Conservation (phyloP, 2,329 filamentous ascomycete genomes). For the Arachnomyces sp. region DNA sequence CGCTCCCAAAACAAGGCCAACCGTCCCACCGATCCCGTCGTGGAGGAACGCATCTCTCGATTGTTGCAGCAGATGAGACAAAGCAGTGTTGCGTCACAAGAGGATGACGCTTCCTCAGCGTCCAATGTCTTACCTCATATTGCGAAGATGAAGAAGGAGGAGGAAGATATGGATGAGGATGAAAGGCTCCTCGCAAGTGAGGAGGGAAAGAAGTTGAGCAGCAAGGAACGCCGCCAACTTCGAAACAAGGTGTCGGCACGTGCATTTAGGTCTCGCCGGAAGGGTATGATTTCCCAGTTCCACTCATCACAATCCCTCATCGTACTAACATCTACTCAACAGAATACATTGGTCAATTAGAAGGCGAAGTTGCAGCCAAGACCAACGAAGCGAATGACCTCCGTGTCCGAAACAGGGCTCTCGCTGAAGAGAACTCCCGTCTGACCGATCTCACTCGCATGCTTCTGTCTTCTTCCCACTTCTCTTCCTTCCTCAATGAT, state of each 20-base stretch:
- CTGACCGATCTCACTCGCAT: slow-evolving; percentile 70
- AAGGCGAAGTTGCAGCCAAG: slow-evolving; percentile 77
- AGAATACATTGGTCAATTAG: slow-evolving; percentile 97
- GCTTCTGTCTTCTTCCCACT: slow-evolving; percentile 70
- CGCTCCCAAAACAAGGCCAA: slow-evolving; percentile 24
- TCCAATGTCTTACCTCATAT: slow-evolving; percentile 52
- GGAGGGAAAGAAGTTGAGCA: slow-evolving; percentile 97
- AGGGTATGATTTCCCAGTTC: slow-evolving; percentile 57
- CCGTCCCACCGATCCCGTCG: slow-evolving; percentile 54
- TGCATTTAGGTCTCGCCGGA: slow-evolving; percentile 94
- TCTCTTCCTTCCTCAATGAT: slow-evolving; percentile 70
- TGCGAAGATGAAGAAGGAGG: slow-evolving; percentile 75
- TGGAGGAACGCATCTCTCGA: slow-evolving; percentile 90
- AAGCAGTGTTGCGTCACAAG: slow-evolving; percentile 51
- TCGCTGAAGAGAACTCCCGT: slow-evolving; percentile 78
- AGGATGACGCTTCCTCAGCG: slow-evolving; percentile 37
- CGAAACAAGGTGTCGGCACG: slow-evolving; percentile 98
- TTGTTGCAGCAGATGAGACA: slow-evolving; percentile 87
- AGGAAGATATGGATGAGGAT: slow-evolving; percentile 98
- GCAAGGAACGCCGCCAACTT: slow-evolving; percentile 93
- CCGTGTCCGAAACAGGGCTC: slow-evolving; percentile 67
- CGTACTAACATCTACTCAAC: slow-evolving; percentile 8
- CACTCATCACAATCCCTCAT: not conserved
- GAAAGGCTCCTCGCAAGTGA: slow-evolving; percentile 90
- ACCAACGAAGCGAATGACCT: slow-evolving; percentile 75